phyloP scores from a whole-genome alignment of 768 basidiomycete genomes.

The Calocera viscosa region DNA sequence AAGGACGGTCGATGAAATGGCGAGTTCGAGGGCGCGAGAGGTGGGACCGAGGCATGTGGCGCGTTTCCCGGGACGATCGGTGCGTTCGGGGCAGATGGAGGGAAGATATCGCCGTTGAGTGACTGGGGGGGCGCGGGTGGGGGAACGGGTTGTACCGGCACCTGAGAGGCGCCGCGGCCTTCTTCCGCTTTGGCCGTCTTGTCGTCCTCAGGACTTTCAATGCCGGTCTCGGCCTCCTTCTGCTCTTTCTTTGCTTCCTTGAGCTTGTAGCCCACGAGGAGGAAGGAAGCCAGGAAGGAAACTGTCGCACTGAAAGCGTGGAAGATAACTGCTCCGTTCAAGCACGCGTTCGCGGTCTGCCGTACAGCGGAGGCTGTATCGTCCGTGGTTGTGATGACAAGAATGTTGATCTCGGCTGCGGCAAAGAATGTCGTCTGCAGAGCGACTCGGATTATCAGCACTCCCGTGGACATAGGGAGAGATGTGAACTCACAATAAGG shows the following conservation, averaged over 20 bases:
- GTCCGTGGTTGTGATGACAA: slow-evolving; percentile 32
- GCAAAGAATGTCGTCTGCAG: slow-evolving; percentile 53
- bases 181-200: neutral
- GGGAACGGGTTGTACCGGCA: neutral
- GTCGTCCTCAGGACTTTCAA: slow-evolving; percentile 17
- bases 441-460: neutral
- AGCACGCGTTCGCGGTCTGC: slow-evolving; percentile 32
- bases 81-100: neutral
- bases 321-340: slow-evolving; percentile 43
- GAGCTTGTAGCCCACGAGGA: slow-evolving; percentile 44
- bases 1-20: slow-evolving; percentile 12
- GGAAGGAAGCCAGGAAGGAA: slow-evolving; percentile 45
- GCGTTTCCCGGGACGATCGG: neutral
- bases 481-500: slow-evolving; percentile 37
- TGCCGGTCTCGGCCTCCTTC: slow-evolving; percentile 19
- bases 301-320: slow-evolving; percentile 40
- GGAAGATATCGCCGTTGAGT: neutral
- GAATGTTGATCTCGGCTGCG: slow-evolving; percentile 42
- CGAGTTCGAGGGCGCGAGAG: slow-evolving; percentile 35
- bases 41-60: slow-evolving; percentile 40
- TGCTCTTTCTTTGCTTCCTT: slow-evolving; percentile 36
- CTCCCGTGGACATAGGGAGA: neutral
- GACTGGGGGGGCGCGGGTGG: neutral
- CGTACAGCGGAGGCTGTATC: neutral
- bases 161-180: neutral